Conservation (phyloP, 2,329 filamentous ascomycete genomes). For the Bipolaris cookei region DNA sequence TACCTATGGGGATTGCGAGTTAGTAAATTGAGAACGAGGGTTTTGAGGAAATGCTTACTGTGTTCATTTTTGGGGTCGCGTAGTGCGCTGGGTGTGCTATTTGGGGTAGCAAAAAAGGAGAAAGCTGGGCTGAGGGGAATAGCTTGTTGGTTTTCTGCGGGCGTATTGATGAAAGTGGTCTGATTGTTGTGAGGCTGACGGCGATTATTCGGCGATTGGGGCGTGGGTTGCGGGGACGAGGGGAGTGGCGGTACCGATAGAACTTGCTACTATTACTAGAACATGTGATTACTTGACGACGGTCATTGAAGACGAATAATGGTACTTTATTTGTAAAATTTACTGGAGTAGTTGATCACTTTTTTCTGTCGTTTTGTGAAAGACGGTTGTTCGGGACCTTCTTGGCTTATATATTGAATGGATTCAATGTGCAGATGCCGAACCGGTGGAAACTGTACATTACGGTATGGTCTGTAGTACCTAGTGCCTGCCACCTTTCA, state of each 20-base stretch:
- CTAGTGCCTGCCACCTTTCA: too few relatives aligned
- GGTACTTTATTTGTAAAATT: too few relatives aligned
- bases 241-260: not conserved
- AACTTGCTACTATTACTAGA: too few relatives aligned
- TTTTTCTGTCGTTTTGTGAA: too few relatives aligned
- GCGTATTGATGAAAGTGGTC: conserved; percentile 40
- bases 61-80: conserved; percentile 55
- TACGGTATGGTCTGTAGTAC: too few relatives aligned
- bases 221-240: not conserved
- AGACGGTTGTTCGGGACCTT: too few relatives aligned
- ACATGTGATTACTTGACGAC: too few relatives aligned
- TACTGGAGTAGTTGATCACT: too few relatives aligned
- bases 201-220: conserved; percentile 17
- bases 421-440: too few relatives aligned
- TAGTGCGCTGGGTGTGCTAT: not conserved
- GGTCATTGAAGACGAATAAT: too few relatives aligned
- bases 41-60: conserved; percentile 48
- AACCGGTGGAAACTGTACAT: too few relatives aligned
- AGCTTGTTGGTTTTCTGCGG: conserved; percentile 27
- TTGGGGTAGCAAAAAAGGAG: not conserved
- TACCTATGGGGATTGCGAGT: conserved; percentile 49
- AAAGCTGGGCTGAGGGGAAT: conserved; percentile 10
- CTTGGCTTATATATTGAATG: too few relatives aligned
- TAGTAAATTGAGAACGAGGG: not conserved
- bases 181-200: conserved; percentile 27